Base-by-base conservation (phyloP, 2,329 filamentous ascomycete genomes). In the Pyrenophora graminea region DNA sequence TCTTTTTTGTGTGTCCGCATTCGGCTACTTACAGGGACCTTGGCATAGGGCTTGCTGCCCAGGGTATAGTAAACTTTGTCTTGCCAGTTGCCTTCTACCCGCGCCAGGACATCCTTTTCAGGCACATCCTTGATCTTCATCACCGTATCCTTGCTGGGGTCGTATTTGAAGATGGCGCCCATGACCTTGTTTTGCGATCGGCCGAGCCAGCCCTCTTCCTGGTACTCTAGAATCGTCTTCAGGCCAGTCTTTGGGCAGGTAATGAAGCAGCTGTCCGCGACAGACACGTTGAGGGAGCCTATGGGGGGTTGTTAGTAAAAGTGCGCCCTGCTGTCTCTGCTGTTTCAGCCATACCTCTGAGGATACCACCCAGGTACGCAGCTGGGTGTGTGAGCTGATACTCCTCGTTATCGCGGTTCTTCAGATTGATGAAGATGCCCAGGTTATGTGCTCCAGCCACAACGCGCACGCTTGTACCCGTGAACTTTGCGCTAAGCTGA, bases 401-500 rank as follows among this genome's bases (percentile, higher is more conserved):
- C 56, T 92, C 89, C 77, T 99, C 94, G 68, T 93, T 84, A 63
- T 88, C 85, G 45, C 89, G 82, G 58, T 86, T 87, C 65, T 91
- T 85, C 21, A 97, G 77, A 8, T 85, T 92, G 72, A 99, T 87
- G 76, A 97, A 99, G 64, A 99, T 97, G 59, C 94, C 94, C 60
- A 95, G 80, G 73, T 99, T 99, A 77, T 96, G 91, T 69, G 92
- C 87, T 57, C 94, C 94, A 0, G 94, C 91, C 18, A 88, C 86
- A 32, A 99, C 93, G 70, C 91, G 91, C 73, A 99, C 83, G 63
- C 90, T 93, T 15, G 94, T 97, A 50, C 94, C 94, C 1, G 94
- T 97, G 76, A 99, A 99, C 74, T 97, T 97, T 68, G 94, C 94
- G 62, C 89, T 93, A 66, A 99, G 87, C 77, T 99, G 94, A 69